A percentile compares a stretch with the other conserved stretches of the same genome.
Evolutionary conservation across 768 basidiomycete species (phyloP).

Genomic region (Phylloporus arenicola): DNA sequence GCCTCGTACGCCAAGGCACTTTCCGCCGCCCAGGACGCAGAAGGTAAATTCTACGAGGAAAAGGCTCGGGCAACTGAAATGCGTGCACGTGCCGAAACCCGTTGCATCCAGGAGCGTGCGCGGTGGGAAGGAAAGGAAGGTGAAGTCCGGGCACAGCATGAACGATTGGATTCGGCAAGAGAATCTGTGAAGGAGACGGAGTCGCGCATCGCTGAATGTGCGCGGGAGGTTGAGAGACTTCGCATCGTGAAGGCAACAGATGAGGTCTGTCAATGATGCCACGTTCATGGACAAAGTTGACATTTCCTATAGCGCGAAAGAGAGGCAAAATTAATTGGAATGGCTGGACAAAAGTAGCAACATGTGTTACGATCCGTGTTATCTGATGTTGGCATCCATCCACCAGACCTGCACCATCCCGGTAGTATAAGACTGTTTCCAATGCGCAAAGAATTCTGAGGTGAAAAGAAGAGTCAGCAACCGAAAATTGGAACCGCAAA

Average conservation of each 20-base stretch:
- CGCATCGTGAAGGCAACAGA: conserved; percentile 62
- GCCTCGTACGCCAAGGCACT: conserved; percentile 48
- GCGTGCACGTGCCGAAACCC: conserved; percentile 42
- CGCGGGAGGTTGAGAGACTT: conserved; percentile 66
- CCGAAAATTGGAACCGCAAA: background rate
- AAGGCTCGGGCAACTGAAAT: conserved; percentile 51
- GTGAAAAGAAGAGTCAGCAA: conserved; percentile 7
- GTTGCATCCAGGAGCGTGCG: conserved; percentile 50
- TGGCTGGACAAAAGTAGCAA: conserved; percentile 21
- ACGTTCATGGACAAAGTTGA: conserved; percentile 1
- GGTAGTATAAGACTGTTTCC: background rate
- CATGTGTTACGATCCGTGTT: background rate
- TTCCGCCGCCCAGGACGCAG: conserved; percentile 54
- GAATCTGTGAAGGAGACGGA: conserved; percentile 55
- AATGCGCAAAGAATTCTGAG: conserved; percentile 1
- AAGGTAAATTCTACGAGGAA: conserved; percentile 56
- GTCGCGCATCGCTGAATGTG: conserved; percentile 61
- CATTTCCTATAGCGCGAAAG: conserved; percentile 43
- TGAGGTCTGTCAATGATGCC: conserved; percentile 36
- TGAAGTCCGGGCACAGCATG: conserved; percentile 42
- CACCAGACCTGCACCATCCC: conserved; percentile 2
- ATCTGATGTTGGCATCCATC: background rate
- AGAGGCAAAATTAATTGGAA: conserved; percentile 41
- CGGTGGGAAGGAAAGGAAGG: conserved; percentile 50
- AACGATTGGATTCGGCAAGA: conserved; percentile 45